Evolutionary conservation across 345 rosid genomes (phyloP), one percentile per base, ranked within the genome.

Genomic region (Pugionium cornutum): DNA sequence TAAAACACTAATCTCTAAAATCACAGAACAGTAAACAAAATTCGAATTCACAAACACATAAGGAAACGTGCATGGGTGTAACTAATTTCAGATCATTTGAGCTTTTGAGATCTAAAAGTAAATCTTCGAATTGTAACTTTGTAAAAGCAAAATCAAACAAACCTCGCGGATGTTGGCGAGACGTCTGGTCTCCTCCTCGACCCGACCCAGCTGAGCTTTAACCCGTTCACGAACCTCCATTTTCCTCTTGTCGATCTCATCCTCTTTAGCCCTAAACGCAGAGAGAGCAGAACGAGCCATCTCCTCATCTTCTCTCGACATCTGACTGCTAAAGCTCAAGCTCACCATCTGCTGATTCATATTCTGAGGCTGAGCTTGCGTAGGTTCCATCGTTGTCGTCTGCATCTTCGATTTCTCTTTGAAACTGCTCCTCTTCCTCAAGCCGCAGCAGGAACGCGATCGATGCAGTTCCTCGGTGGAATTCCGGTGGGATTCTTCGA

Each of bases 301-400:
- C 89, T 90, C 97, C 41, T 90, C 99, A 56, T 94, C 99, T 76
- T 88, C 97, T 71, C 80, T 84, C 1, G 96, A 86, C 86, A 89
- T 77, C 73, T 83, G 88, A 73, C 96, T 85, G 81, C 86, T 77
- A 64, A 94, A 88, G 82, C 99, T 89, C 59, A 87, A 77, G 64
- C 80, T 86, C 51, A 82, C 77, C 69, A 61, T 47, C 32, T 39
- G 61, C 42, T 40, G 18, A 18, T 18, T 18, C 18, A 18, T 18
- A 18, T 18, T 18, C 18, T 18, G 18, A 18, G 67, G 88, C 57
- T 44, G 18, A 18, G 18, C 18, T 18, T 18, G 18, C 18, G 18
- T 18, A 18, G 18, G 18, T 18, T 18, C 18, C 18, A 18, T 0
- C 18, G 18, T 18, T 18, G 18, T 18, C 18, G 18, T 18, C 18